Conservation (phyloP, 768 basidiomycete genomes). For the Leccinum variicolor region DNA sequence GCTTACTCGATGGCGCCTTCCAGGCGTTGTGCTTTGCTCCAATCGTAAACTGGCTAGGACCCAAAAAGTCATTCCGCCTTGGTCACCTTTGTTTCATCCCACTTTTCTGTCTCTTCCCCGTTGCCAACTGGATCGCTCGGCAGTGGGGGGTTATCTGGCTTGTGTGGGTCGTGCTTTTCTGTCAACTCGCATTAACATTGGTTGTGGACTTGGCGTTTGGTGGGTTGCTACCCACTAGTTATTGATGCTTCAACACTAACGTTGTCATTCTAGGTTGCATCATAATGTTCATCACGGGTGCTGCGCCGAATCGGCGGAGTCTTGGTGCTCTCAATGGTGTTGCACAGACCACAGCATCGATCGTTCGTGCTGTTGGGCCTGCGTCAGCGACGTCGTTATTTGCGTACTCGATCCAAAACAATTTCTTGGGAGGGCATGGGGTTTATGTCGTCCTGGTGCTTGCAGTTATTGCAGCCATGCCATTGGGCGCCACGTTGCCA, state of each 20-base stretch:
- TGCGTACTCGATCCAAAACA: conserved; percentile 33
- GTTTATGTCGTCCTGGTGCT: conserved; percentile 32
- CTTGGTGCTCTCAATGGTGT: conserved; percentile 69
- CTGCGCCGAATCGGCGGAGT: conserved; percentile 62
- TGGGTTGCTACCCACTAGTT: conserved; percentile 5
- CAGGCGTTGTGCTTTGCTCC: conserved; percentile 34
- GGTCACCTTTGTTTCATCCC: conserved; percentile 27
- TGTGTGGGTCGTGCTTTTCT: conserved; percentile 27
- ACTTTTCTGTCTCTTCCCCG: conserved; percentile 31
- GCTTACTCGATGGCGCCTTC: conserved; percentile 30
- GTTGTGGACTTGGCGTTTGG: conserved; percentile 32
- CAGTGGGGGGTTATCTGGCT: conserved; percentile 19
- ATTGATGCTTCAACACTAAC: neutral
- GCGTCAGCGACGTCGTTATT: conserved; percentile 33
- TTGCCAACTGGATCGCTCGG: conserved; percentile 25
- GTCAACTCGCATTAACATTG: conserved; percentile 21
- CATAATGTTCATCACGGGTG: conserved; percentile 65
- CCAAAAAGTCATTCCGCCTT: conserved; percentile 29
- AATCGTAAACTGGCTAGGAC: conserved; percentile 29
- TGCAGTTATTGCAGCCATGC: conserved; percentile 12
- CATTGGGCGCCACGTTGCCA: conserved; percentile 21
- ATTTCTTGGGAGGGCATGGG: conserved; percentile 35
- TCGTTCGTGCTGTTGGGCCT: conserved; percentile 34
- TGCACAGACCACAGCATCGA: conserved; percentile 28
- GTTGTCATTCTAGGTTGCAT: conserved; percentile 48